Base-by-base conservation (phyloP, 2,329 filamentous ascomycete species). In the Triangularia setosa region DNA sequence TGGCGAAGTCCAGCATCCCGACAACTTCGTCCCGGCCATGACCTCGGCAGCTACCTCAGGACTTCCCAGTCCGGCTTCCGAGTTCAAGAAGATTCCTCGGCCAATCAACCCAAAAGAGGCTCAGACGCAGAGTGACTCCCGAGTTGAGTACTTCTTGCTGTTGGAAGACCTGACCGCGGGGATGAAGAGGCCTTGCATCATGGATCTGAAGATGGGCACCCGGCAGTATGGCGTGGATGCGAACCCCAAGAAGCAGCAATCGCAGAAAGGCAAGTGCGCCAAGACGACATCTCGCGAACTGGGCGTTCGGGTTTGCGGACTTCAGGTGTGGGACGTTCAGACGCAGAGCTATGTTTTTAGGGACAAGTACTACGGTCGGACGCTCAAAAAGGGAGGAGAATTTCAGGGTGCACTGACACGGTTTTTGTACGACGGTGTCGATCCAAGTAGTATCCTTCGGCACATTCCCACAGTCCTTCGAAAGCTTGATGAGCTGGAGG, bases 141-240 rank as follows among this genome's bases (percentile, higher is more conserved):
- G 94, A 30, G 91, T 96, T 4, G 92, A 97, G 72, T 96, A 94
- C 74, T 99, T 99, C 74, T 81, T 99, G 14, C 83, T 99, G 0
- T 80, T 99, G 9, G 95, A 99, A 77, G 95, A 99, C 75, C 84
- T 99, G 57, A 99, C 95, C 1, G 91, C 94, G 1, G 94, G 94
- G 33, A 98, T 99, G 95, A 93, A 92, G 74, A 88, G 91, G 59
- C 95, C 95, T 4, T 98, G 95, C 77, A 96, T 99, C 65, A 90
- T 99, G 76, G 95, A 99, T 74, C 82, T 99, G 67, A 99, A 99
- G 75, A 99, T 99, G 95, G 95, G 95, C 21, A 99, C 95, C 7
- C 89, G 95, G 1, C 95, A 99, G 74, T 98, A 97, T 75, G 95
- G 95, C 7, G 87, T 98, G 12, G 93, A 98, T 70, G 95, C 95